phyloP scores from a whole-genome alignment of 495 filamentous ascomycete species.

The Hypoxylon cercidicola region DNA sequence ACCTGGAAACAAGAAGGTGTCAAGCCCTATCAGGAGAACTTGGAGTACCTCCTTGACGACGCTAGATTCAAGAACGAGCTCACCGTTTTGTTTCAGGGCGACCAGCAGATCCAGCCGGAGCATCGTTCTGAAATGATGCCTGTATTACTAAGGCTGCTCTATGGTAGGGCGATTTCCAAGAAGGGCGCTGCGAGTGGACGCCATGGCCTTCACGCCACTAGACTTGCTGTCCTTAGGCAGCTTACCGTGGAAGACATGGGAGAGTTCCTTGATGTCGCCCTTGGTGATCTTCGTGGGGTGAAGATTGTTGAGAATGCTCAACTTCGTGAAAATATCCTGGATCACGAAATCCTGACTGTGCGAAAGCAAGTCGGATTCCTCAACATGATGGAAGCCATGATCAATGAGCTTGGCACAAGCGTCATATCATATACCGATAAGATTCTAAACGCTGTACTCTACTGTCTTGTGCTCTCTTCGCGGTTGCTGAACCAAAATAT shows the following conservation, averaged over 20 bases:
- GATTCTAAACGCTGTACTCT: constrained; percentile 78
- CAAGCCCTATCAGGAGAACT: constrained; percentile 82
- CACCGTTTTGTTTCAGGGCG: constrained; percentile 83
- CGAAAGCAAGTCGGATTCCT: constrained; percentile 88
- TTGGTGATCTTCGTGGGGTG: constrained; percentile 72
- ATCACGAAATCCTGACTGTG: constrained; percentile 63
- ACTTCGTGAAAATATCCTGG: constrained; percentile 61
- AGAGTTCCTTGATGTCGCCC: constrained; percentile 82
- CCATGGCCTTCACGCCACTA: constrained; percentile 69
- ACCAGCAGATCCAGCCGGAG: constrained; percentile 76
- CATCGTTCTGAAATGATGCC: constrained; percentile 80
- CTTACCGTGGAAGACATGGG: constrained; percentile 70
- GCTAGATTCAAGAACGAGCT: constrained; percentile 91
- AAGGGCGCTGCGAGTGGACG: constrained; percentile 73
- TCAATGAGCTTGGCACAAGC: constrained; percentile 79
- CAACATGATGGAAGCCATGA: constrained; percentile 89
- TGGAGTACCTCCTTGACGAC: constrained; percentile 91
- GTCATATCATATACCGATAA: constrained; percentile 68
- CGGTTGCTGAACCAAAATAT: constrained; percentile 62
- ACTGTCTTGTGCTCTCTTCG: constrained; percentile 79
- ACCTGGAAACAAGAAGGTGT: constrained; percentile 86
- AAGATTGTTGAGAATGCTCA: constrained; percentile 62
- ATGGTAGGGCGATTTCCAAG: constrained; percentile 86
- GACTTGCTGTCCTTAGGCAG: constrained; percentile 65
- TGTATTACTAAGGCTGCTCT: constrained; percentile 85